Evolutionary conservation across 1,284 basidiomycete genomes (phyloP), one percentile per base, ranked within the genome.

Genomic region (Boletellus dicymbophilus): DNA sequence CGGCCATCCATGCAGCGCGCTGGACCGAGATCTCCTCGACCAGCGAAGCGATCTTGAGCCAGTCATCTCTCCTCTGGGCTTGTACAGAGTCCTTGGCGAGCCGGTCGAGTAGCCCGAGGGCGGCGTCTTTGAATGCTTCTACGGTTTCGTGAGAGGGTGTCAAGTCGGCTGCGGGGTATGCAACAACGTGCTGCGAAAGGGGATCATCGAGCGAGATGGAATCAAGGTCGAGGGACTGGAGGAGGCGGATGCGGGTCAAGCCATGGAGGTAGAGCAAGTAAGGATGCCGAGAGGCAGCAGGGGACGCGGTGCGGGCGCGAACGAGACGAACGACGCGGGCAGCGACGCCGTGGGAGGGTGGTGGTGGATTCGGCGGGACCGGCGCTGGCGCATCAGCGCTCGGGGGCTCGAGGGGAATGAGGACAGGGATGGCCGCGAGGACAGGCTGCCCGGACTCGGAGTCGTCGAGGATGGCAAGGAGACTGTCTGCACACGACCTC

Each of bases 261-360:
- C 87, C 88, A 44, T 84, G 82, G 9, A 90, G 73, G 7, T 82
- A 81, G 48, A 90, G 74, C 22, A 86, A 68, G 63, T 84, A 86
- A 13, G 77, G 74, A 46, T 80, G 72, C 28, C 72, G 72, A 22
- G 73, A 66, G 69, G 70, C 8, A 69, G 62, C 31, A 34, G 69
- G 43, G 16, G 45, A 42, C 7, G 50, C 25, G 2, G 55, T 44
- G 44, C 67, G 76, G 0, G 86, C 80, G 31, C 79, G 77, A 34
- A 83, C 78, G 49, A 90, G 73, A 15, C 85, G 80, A 4, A 84
- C 70, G 44, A 89, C 75, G 40, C 84, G 79, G 13, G 87, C 81
- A 11, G 74, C 71, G 16, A 75, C 74, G 2, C 78, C 79, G 61
- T 71, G 74, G 8, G 41, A 54, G 34, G 57, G 54, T 10, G 46